These are phyloP conservation scores for Avena sativa DNA, from an alignment of 176 grass and related monocot species.

Conservation along the genomic window DNA sequence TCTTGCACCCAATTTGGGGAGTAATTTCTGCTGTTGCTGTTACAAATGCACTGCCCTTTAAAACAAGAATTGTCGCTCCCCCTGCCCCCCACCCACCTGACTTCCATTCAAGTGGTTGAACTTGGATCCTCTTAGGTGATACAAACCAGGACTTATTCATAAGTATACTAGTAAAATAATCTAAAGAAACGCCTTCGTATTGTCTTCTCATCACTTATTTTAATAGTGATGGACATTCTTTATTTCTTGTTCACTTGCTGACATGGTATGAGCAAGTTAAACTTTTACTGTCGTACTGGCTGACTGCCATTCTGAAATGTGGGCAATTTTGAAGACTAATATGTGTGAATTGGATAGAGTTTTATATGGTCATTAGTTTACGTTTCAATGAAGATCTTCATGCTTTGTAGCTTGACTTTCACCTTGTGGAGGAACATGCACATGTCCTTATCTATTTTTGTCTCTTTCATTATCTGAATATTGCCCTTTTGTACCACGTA, in stretches of 20 bases:
- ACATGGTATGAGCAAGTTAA: too few relatives aligned
- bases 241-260: constrained; percentile 9
- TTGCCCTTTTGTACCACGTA: not conserved
- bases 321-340: not conserved
- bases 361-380: not conserved
- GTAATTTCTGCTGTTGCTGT: not conserved
- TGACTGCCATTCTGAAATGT: constrained; percentile 1
- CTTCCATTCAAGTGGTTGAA: not conserved
- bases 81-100: not conserved
- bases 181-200: not conserved
- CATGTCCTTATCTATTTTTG: not conserved
- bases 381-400: not conserved
- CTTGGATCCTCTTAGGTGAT: not conserved
- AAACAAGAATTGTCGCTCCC: not conserved
- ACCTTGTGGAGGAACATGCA: not conserved
- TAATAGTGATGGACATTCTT: not conserved
- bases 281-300: not conserved
- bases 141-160: not conserved
- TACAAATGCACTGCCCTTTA: not conserved
- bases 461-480: not conserved
- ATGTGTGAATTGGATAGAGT: too few relatives aligned
- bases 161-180: not conserved
- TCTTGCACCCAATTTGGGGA: not conserved
- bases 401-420: not conserved
- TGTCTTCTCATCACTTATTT: not conserved